These are phyloP conservation scores for Blastobotrys muscicola DNA, from an alignment of 805 yeast genomes.

Conservation along the genomic window DNA sequence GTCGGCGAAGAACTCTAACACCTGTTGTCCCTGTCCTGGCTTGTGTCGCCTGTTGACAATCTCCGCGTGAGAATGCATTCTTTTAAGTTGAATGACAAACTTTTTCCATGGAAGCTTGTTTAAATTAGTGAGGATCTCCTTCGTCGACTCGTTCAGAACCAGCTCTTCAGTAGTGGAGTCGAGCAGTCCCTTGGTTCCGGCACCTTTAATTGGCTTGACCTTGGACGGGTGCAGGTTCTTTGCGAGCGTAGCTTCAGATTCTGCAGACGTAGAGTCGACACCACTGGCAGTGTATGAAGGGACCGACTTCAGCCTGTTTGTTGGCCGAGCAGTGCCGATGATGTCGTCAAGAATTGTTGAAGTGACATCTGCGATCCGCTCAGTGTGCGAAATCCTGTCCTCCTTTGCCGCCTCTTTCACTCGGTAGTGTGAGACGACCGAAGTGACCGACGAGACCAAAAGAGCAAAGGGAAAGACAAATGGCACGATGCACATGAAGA, in stretches of 20 bases:
- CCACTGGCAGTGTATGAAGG: too few relatives aligned
- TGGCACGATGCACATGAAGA: constrained; percentile 10
- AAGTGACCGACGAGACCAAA: constrained; percentile 12
- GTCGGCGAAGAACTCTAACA: constrained; percentile 20
- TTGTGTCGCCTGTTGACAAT: constrained; percentile 54
- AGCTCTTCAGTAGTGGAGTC: constrained; percentile 8
- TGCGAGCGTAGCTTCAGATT: too few relatives aligned
- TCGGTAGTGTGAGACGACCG: constrained; percentile 14
- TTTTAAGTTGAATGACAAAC: constrained; percentile 59
- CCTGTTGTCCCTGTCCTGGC: constrained; percentile 22
- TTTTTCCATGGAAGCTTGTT: constrained; percentile 68
- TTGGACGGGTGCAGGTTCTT: too few relatives aligned
- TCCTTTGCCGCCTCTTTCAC: constrained; percentile 8
- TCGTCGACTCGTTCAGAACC: constrained; percentile 29
- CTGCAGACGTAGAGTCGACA: too few relatives aligned
- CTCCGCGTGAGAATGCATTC: constrained; percentile 77
- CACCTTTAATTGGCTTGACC: neutral
- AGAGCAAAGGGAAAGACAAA: constrained; percentile 14
- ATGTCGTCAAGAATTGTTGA: constrained; percentile 14
- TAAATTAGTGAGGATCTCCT: constrained; percentile 41
- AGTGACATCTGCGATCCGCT: constrained; percentile 12
- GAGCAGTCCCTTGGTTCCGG: neutral
- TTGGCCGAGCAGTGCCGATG: constrained; percentile 1
- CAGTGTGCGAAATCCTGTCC: constrained; percentile 2
- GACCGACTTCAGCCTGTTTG: neutral